Evolutionary conservation across 164 flowering plant genomes (phyloP), one percentile per base, ranked within the genome.

Genomic region (Chimonanthus salicifolius): DNA sequence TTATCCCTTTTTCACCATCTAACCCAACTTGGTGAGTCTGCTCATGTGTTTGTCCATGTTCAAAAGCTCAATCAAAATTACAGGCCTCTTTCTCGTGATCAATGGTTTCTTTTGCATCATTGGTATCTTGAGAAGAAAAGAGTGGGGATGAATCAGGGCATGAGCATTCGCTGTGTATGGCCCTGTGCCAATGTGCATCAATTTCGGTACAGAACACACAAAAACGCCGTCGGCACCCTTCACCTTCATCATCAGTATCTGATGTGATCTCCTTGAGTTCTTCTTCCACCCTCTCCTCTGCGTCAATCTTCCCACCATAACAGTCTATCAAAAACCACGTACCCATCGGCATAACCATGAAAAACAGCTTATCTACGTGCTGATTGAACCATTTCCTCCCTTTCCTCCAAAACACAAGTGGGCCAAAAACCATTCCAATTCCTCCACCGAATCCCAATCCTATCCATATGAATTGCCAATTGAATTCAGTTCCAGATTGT

Each of bases 131-230:
- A 7, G 74, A 51, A 58, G 83, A 79, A 64, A 80, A 77, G 48
- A 83, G 77, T 51, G 84, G 76, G 16, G 82, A 67, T 44, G 46
- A 1, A 66, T 48, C 65, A 74, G 78, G 78, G 72, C 97, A 92
- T 20, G 68, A 82, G 74, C 97, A 92, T 6, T 77, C 87, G 65
- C 87, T 81, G 49, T 92, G 94, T 16, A 86, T 73, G 46, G 63
- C 88, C 74, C 45, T 79, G 69, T 77, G 85, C 76, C 75, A 79
- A 16, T 63, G 77, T 10, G 75, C 74, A 75, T 90, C 93, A 20
- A 92, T 78, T 73, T 88, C 87, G 18, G 92, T 80, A 68, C 97
- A 92, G 70, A 84, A 87, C 51, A 90, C 82, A 72, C 97, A 92
- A 64, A 81, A 92, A 48, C 65, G 69, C 6, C 88, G 85, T 11